Evolutionary conservation across 345 rosid genomes (phyloP), one percentile per base, ranked within the genome.

Genomic region (Psidium guajava): DNA sequence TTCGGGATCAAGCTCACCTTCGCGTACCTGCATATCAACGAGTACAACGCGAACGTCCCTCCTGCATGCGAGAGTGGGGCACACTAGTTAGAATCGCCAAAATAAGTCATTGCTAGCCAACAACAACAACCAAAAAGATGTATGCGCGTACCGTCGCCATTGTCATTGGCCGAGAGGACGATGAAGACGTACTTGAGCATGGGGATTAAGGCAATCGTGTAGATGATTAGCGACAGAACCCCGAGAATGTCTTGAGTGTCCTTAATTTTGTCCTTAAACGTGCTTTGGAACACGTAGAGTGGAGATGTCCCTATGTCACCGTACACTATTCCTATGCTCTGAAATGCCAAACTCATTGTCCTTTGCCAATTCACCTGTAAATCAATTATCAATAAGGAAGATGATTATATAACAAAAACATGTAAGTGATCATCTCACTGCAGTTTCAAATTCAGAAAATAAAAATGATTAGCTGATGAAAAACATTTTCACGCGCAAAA

Each of bases 261-360:
- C 2, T 50, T 0, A 51, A 95, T 92, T 0, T 93, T 93, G 0
- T 90, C 10, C 0, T 92, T 64, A 86, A 96, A 96, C 80, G 96
- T 92, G 89, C 96, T 92, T 16, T 90, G 69, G 58, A 32, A 94
- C 22, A 95, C 97, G 69, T 95, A 96, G 8, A 96, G 92, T 0
- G 99, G 98, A 1, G 98, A 94, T 8, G 98, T 95, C 53, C 97
- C 98, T 1, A 94, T 93, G 83, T 96, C 99, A 44, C 98, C 96
- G 12, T 93, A 96, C 18, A 94, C 92, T 27, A 94, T 91, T 64
- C 98, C 97, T 3, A 96, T 53, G 90, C 95, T 91, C 61, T 96
- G 98, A 86, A 94, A 94, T 28, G 95, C 95, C 85, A 95, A 86
- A 54, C 90, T 91, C 88, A 96, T 16, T 4, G 95, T 94, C 85